Evolutionary conservation across 1,139 yeast species (phyloP), one percentile per base, ranked within the genome.

Genomic region (Debaryomycetaceae sp.): DNA sequence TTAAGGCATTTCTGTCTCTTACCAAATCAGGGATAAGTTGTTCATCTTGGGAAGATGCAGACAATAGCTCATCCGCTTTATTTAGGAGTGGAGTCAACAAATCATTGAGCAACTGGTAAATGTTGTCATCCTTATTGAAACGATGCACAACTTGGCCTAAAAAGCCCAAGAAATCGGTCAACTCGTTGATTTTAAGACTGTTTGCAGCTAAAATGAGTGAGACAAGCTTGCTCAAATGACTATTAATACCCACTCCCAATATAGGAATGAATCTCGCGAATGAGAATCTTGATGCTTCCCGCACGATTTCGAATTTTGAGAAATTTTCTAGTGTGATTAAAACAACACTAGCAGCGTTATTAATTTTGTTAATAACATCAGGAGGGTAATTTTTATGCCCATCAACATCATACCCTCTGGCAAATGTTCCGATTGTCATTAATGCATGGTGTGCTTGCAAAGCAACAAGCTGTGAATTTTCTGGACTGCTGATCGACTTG

Each of bases 381-480:
- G 49, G 52, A 49, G 61, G 44, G 55, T 65, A 47, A 32, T 59
- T 61, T 28, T 53, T 56, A 29, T 56, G 55, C 22, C 50, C 50
- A 36, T 67, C 72, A 36, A 72, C 73, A 48, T 81, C 84, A 51
- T 86, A 82, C 1, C 98, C 98, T 55, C 92, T 78, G 2, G 91
- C 86, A 53, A 91, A 75, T 0, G 96, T 87, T 30, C 97, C 97
- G 39, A 92, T 78, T 0, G 97, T 92, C 81, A 87, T 79, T 36
- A 94, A 65, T 32, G 83, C 76, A 58, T 92, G 97, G 59, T 92
- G 96, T 2, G 89, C 83, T 57, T 88, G 94, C 36, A 87, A 63
- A 4, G 83, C 73, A 30, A 75, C 56, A 36, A 73, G 70, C 15
- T 68, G 65, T 42, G 72, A 73, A 15, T 68, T 56, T 33, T 65